phyloP scores from a whole-genome alignment of 2,329 filamentous ascomycete genomes.

The Aspergillus unguis region DNA sequence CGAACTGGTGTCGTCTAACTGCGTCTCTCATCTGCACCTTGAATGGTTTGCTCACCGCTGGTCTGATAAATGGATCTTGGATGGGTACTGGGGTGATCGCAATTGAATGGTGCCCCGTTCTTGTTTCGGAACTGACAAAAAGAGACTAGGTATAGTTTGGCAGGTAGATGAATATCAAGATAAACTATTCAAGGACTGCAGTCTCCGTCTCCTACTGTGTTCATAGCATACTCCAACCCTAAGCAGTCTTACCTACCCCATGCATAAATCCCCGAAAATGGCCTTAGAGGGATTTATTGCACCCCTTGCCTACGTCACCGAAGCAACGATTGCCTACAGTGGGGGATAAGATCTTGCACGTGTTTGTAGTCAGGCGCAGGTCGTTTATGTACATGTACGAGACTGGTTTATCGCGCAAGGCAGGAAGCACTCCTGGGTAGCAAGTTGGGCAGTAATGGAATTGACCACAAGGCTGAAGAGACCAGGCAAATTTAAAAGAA shows the following conservation, averaged over 20 bases:
- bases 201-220: too few relatives aligned
- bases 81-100: neutral
- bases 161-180: too few relatives aligned
- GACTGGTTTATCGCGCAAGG: too few relatives aligned
- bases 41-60: neutral
- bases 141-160: too few relatives aligned
- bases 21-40: neutral
- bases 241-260: neutral
- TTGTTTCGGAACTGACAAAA: neutral
- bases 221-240: too few relatives aligned
- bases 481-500: neutral
- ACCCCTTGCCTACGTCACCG: conserved; percentile 2
- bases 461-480: too few relatives aligned
- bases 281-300: neutral
- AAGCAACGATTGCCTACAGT: neutral
- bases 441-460: too few relatives aligned
- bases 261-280: neutral
- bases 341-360: neutral
- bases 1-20: neutral
- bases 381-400: too few relatives aligned
- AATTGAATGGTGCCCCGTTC: neutral
- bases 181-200: too few relatives aligned
- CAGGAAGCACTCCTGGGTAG: too few relatives aligned
- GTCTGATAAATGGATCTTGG: neutral
- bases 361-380: too few relatives aligned